Evolutionary conservation across 2,329 filamentous ascomycete species (phyloP), one percentile per base, ranked within the genome.

Genomic region (Venturiaceae sp.): DNA sequence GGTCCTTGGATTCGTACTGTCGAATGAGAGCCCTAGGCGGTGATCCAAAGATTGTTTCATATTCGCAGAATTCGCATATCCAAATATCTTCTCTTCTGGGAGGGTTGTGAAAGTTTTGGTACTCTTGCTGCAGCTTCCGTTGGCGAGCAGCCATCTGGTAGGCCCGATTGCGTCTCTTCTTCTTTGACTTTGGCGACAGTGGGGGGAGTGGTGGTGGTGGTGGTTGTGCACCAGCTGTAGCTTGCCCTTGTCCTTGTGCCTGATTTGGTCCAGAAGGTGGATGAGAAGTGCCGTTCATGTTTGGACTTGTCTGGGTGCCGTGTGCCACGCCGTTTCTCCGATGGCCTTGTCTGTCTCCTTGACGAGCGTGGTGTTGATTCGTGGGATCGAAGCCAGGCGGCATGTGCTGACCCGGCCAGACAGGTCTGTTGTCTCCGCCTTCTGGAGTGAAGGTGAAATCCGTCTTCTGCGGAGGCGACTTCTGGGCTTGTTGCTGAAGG

Each of bases 1-100:
- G 85, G 68, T 96, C 94, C 71, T 96, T 96, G 69, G 92, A 88
- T 74, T 99, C 94, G 68, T 97, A 99, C 62, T 91, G 85, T 41
- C 89, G 83, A 62, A 97, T 95, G 58, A 99, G 75, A 54, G 90
- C 90, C 65, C 83, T 81, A 0, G 94, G 94, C 2, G 88, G 88
- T 56, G 81, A 81, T n/a, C 92, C 92, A 69, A 96, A 97, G 54
- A 99, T 96, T 56, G 84, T 84, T 73, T 97, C 92, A 69, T 96
- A 99, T 72, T 99, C 94, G 76, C 94, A 99, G 70, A 97, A 97
- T 67, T 96, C 90, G 74, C 94, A 99, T 52, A 97, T 91, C 89
- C 92, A 97, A 55, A 91, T 82, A 61, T 96, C 89, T 63, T 90
- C 87, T 1, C 76, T 70, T 19, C 74, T 76, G 0, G 88, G 87